Conservation (phyloP, 1,284 basidiomycete genomes). For the Cutaneotrichosporon arboriforme region DNA sequence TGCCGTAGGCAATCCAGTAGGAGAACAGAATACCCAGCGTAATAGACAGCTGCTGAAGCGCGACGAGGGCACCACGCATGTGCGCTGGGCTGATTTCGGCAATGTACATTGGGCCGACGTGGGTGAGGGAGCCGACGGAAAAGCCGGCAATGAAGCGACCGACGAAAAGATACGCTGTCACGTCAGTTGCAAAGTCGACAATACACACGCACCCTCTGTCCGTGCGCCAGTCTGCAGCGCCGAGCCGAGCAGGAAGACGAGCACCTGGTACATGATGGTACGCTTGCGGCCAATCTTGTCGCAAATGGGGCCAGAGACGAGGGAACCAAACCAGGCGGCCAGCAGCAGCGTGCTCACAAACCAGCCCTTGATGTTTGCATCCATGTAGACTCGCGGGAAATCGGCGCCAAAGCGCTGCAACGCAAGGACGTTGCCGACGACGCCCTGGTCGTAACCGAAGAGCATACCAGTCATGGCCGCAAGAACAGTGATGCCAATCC, state of each 20-base stretch:
- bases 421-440: conserved; percentile 19
- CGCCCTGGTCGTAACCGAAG: conserved; percentile 19
- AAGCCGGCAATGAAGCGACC: conserved; percentile 10
- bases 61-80: conserved; percentile 67
- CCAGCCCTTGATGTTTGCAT: conserved; percentile 14
- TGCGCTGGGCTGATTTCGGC: conserved; percentile 60
- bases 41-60: conserved; percentile 68
- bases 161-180: neutral
- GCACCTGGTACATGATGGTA: conserved; percentile 22
- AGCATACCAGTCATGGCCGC: conserved; percentile 13
- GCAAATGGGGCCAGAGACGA: conserved; percentile 24
- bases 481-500: conserved; percentile 3
- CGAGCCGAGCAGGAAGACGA: conserved; percentile 54
- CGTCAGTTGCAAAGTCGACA: neutral
- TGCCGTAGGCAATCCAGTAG: conserved; percentile 22
- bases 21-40: conserved; percentile 5
- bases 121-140: conserved; percentile 14
- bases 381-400: conserved; percentile 13
- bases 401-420: conserved; percentile 18
- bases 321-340: conserved; percentile 21
- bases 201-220: conserved; percentile 44
- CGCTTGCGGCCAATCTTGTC: conserved; percentile 19
- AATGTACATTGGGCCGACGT: conserved; percentile 37
- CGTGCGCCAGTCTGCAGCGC: conserved; percentile 45
- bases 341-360: conserved; percentile 19